These are phyloP conservation scores for Suillus occidentalis DNA, from an alignment of 768 basidiomycete species.

Conservation along the genomic window DNA sequence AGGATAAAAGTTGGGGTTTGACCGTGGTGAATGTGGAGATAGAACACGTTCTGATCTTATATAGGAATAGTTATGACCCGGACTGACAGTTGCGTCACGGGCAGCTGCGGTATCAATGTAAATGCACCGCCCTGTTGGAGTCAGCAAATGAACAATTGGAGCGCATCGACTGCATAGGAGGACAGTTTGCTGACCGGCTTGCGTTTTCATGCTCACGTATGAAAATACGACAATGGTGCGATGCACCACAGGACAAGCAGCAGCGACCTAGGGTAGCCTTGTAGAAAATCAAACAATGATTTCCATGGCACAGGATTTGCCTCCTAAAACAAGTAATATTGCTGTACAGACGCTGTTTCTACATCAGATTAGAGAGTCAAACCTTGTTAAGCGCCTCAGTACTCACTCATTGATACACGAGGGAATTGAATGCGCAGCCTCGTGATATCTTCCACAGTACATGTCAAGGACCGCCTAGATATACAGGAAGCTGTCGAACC, in stretches of 20 bases:
- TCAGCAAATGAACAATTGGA: not conserved
- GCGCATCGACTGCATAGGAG: not conserved
- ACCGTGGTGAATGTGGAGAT: not conserved
- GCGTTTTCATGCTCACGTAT: not conserved
- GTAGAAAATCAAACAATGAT: not conserved
- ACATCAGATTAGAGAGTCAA: not conserved
- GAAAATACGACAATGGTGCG: not conserved
- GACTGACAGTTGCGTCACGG: not conserved
- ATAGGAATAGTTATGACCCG: not conserved
- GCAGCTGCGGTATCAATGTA: not conserved
- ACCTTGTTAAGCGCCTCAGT: not conserved
- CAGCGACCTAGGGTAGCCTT: not conserved
- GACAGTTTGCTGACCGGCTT: not conserved
- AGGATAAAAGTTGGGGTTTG: not conserved
- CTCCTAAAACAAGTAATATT: not conserved
- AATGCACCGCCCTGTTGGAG: not conserved
- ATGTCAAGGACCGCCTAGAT: not conserved
- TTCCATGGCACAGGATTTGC: not conserved
- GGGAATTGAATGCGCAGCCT: too few species aligned
- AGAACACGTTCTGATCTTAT: slow-evolving; percentile 1
- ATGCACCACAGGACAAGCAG: not conserved
- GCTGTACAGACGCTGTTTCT: not conserved
- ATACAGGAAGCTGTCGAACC: not conserved
- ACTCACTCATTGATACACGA: not conserved
- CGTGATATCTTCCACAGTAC: not conserved